phyloP scores from a whole-genome alignment of 1,139 yeast genomes.

The Hansenula sp. region DNA sequence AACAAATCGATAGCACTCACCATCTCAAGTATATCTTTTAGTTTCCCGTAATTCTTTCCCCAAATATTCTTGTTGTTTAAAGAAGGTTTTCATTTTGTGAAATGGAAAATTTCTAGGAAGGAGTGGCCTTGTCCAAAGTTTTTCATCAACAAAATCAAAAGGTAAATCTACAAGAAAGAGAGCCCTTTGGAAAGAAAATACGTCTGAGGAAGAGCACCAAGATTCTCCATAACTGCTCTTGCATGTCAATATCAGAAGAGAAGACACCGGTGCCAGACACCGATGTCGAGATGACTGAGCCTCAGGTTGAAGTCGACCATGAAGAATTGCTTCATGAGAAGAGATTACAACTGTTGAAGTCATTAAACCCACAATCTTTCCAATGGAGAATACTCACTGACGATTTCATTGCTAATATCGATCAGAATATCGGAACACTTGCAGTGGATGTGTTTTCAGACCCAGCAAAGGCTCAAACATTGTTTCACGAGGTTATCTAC shows the following conservation, averaged over 20 bases:
- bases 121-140: neutral
- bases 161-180: too few species aligned
- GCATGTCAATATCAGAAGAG: neutral
- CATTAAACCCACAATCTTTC: constrained; percentile 1
- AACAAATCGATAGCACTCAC: too few species aligned
- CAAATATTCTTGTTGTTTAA: neutral
- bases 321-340: neutral
- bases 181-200: neutral
- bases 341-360: constrained; percentile 4
- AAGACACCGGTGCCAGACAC: neutral
- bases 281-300: constrained; percentile 12
- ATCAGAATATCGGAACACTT: neutral
- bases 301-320: neutral
- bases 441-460: constrained; percentile 1
- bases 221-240: neutral
- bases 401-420: constrained; percentile 3
- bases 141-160: neutral
- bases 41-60: neutral
- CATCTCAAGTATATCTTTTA: neutral
- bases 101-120: neutral
- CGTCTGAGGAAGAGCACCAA: neutral
- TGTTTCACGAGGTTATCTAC: constrained; percentile 18
- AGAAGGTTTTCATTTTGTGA: neutral
- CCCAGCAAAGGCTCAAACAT: constrained; percentile 4
- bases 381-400: constrained; percentile 16